phyloP scores from a whole-genome alignment of 1,139 yeast genomes.

The Debaryomycetaceae sp. region DNA sequence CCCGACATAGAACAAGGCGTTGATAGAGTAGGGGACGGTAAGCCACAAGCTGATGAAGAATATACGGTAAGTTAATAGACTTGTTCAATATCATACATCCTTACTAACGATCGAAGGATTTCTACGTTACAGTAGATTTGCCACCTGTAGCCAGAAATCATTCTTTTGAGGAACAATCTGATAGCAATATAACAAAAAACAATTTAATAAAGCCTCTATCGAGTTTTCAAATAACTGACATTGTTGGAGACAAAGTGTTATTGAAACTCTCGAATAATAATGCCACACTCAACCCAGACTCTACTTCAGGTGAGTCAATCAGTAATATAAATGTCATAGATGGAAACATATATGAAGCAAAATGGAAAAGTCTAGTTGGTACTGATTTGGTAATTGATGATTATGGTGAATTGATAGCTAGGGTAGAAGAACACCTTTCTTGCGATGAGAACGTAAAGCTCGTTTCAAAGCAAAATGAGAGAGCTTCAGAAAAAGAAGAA shows the following conservation, averaged over 20 bases:
- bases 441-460: constrained; percentile 29
- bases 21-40: constrained; percentile 2
- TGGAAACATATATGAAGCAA: constrained; percentile 62
- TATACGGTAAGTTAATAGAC: constrained; percentile 36
- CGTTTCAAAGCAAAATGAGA: constrained; percentile 12
- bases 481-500: constrained; percentile 11
- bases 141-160: constrained; percentile 31
- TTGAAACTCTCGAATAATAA: constrained; percentile 37
- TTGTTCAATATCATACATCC: constrained; percentile 4
- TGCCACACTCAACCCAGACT: constrained; percentile 3
- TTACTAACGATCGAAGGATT: constrained; percentile 23
- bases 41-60: constrained; percentile 20
- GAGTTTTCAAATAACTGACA: constrained; percentile 38
- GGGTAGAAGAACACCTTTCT: constrained; percentile 38
- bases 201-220: constrained; percentile 39
- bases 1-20: not conserved
- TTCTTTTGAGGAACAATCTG: constrained; percentile 6
- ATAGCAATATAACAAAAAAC: constrained; percentile 11
- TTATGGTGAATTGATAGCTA: constrained; percentile 50
- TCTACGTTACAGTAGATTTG: constrained; percentile 41
- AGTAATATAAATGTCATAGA: constrained; percentile 34
- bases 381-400: constrained; percentile 70
- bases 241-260: constrained; percentile 32
- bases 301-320: constrained; percentile 13
- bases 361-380: constrained; percentile 79